Conservation (phyloP, 768 basidiomycete species). For the Termitomyces heimii region DNA sequence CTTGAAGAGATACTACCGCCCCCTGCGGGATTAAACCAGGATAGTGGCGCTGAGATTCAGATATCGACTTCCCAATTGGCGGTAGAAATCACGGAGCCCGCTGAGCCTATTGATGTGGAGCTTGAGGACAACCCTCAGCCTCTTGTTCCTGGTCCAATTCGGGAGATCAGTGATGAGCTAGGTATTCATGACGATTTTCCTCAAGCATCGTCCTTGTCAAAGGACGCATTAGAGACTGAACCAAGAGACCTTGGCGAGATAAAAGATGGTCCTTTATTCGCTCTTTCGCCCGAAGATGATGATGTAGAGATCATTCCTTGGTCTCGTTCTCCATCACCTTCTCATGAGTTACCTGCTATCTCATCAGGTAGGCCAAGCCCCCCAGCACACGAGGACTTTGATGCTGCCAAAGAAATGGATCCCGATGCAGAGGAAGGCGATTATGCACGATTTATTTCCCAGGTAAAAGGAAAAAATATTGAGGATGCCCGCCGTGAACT, state of each 20-base stretch:
- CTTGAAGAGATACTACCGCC: slow-evolving; percentile 31
- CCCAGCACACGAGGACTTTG: slow-evolving; percentile 49
- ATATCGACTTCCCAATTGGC: background rate
- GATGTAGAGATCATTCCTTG: slow-evolving; percentile 19
- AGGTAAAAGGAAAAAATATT: slow-evolving; percentile 83
- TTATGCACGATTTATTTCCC: slow-evolving; percentile 88
- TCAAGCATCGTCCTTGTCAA: background rate
- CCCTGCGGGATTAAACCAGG: background rate
- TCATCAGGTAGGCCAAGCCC: slow-evolving; percentile 17
- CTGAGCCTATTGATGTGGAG: background rate
- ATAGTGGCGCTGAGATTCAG: background rate
- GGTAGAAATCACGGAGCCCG: background rate
- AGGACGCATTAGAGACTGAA: background rate
- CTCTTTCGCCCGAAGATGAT: slow-evolving; percentile 5
- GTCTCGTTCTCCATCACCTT: slow-evolving; percentile 31
- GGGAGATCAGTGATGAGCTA: background rate
- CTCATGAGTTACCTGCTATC: slow-evolving; percentile 12
- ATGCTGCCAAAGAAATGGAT: slow-evolving; percentile 85
- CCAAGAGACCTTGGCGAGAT: background rate
- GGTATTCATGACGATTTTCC: background rate
- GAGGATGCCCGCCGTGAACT: slow-evolving; percentile 83
- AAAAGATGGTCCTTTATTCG: slow-evolving; percentile 14
- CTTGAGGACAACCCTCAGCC: background rate
- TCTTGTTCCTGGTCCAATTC: background rate
- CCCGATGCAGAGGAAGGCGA: slow-evolving; percentile 75